These are phyloP conservation scores for Salvia miltiorrhiza DNA, from an alignment of 257 asterid species.

Conservation along the genomic window DNA sequence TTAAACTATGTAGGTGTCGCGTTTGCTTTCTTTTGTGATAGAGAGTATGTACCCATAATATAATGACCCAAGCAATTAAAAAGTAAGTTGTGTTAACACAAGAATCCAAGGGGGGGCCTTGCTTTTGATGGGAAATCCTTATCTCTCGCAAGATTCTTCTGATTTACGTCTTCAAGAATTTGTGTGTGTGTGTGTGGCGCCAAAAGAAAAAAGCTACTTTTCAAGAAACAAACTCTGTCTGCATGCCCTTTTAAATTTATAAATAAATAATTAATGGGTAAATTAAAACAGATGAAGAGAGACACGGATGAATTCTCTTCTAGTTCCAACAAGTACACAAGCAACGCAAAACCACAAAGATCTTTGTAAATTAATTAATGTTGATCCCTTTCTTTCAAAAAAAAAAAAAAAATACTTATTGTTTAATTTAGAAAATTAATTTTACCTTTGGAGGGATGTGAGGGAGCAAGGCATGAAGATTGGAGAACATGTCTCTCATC, in stretches of 20 bases:
- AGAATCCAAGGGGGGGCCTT: too few species aligned
- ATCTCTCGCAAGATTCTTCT: too few species aligned
- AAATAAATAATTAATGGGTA: neutral
- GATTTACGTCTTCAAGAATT: neutral
- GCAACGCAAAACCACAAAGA: too few species aligned
- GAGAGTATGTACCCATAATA: too few species aligned
- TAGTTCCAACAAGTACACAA: neutral
- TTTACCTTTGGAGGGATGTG: conserved; percentile 77
- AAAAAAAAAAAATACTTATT: neutral
- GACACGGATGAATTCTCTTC: neutral
- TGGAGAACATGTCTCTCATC: conserved; percentile 73
- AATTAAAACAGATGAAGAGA: neutral
- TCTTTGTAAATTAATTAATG: too few species aligned
- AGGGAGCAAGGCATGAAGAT: conserved; percentile 81
- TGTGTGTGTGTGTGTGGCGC: neutral
- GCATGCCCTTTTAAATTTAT: neutral
- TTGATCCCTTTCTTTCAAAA: too few species aligned
- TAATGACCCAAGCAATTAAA: too few species aligned
- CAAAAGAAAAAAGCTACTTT: conserved; percentile 20
- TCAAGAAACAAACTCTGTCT: conserved; percentile 27
- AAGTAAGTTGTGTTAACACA: too few species aligned
- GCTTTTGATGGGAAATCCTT: too few species aligned
- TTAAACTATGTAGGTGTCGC: too few species aligned
- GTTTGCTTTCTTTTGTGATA: too few species aligned
- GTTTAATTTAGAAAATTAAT: neutral